Conservation (phyloP, 805 yeast genomes). For the Ogataea trehalophila region DNA sequence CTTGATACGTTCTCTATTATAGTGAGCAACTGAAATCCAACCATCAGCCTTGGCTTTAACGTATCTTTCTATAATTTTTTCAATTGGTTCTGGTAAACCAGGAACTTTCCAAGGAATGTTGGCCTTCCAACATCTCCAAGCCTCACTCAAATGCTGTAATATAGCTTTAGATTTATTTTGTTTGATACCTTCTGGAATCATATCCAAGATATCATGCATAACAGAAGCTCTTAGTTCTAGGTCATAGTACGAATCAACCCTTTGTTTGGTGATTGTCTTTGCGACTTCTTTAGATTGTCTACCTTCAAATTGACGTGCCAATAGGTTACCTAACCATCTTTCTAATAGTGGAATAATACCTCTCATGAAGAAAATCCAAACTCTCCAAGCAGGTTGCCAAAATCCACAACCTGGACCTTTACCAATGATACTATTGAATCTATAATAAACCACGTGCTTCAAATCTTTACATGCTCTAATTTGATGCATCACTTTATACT, state of each 20-base stretch:
- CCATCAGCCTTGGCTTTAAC: slow-evolving; percentile 95
- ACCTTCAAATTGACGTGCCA: slow-evolving; percentile 95
- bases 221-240: slow-evolving; percentile 90
- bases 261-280: slow-evolving; percentile 90
- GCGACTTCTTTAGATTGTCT: slow-evolving; percentile 87
- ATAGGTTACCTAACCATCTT: slow-evolving; percentile 88
- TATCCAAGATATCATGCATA: slow-evolving; percentile 91
- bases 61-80: slow-evolving; percentile 79
- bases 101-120: slow-evolving; percentile 98
- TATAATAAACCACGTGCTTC: slow-evolving; percentile 83
- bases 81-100: slow-evolving; percentile 89
- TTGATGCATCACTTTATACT: slow-evolving; percentile 97
- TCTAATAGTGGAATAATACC: slow-evolving; percentile 90
- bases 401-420: slow-evolving; percentile 99
- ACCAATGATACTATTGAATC: slow-evolving; percentile 82
- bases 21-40: slow-evolving; percentile 91
- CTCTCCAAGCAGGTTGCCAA: slow-evolving; percentile 99
- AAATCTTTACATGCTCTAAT: slow-evolving; percentile 92
- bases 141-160: slow-evolving; percentile 91
- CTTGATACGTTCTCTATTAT: slow-evolving; percentile 82
- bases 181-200: slow-evolving; percentile 93
- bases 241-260: slow-evolving; percentile 93
- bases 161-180: slow-evolving; percentile 83
- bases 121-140: slow-evolving; percentile 99
- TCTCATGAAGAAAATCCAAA: slow-evolving; percentile 88